Evolutionary conservation across 2,329 filamentous ascomycete genomes (phyloP), one percentile per base, ranked within the genome.

Genomic region (Aspergillus tubingensis): DNA sequence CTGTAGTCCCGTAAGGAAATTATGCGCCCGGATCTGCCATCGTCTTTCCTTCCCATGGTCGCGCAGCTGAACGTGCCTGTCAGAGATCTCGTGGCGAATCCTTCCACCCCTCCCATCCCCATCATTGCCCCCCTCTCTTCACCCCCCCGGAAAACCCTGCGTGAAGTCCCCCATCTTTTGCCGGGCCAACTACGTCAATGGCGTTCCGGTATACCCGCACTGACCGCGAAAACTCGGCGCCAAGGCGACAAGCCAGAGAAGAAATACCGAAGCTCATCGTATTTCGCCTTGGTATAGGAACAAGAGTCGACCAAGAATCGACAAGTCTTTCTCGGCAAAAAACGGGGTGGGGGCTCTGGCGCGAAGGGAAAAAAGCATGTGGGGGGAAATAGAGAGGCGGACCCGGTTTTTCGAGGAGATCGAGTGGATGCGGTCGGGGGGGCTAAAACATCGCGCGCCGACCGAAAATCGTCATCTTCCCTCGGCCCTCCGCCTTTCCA

Each of bases 381-480:
- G 57, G 51, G 49, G 57, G 36, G 11, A 2, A 5, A 15, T 4
- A 36, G 32, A 30, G 10, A 30, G 32, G 32, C 32, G 54, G 49
- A 55, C 52, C 50, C 49, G 49, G 25, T 39, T 21, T 55, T 55
- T 55, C 19, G 41, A 44, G 53, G 39, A 55, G 53, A 55, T 55
- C 53, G 21, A 55, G 53, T 55, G 53, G 53, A 54, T 50, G 25
- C 53, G 19, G 17, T 43, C 21, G 43, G 11, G 39, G 32, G 41
- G 57, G 17, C 58, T 54, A 54, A 48, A 53, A 51, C 43, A 23
- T 51, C 54, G 52, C 57, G 53, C 58, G 32, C 58, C 43, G 36
- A 49, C 41, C 50, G 51, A 54, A 36, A 32, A 62, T 60, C 49
- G 32, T 58, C 61, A 62, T 60, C 48, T 47, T 19, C n/a, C 38